Evolutionary conservation across 331 rosid species (phyloP), one percentile per base, ranked within the genome.

Genomic region (Rhamnella rubrinervis): DNA sequence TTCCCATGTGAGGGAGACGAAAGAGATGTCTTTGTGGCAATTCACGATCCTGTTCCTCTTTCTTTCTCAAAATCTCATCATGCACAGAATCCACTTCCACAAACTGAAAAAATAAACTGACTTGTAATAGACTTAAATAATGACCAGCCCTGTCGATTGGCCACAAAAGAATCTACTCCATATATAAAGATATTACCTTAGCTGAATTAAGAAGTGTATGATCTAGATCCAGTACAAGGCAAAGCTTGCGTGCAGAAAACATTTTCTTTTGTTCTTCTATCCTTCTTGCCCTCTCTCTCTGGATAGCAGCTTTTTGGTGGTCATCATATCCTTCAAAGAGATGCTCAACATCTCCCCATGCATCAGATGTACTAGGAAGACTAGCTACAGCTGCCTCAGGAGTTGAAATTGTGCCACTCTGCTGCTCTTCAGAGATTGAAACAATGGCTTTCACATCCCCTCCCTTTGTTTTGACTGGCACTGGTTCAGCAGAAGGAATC

Each of bases 151-250:
- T 25, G 47, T n/a, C 38, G 16, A 55, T 46, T 31, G 47, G 59
- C 63, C 56, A 72, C 41, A 11, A 40, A 52, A 52, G 35, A 66
- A 39, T 15, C 28, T 53, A 39, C 57, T 79, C 71, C 68, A 60
- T 15, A 60, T 65, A 65, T 63, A 20, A 75, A 68, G 67, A 75
- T 46, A 57, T 65, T 84, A 95, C 99, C 99, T 95, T 95, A 6
- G 99, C 99, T 52, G 99, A 95, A 91, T 95, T 95, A 63, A 95
- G 96, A 74, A 95, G 96, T 10, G 99, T 95, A 80, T 95, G 99
- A 81, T 95, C 99, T 62, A 95, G 83, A 84, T 95, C 99, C 87
- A 95, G 81, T 63, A 95, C 99, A 59, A 95, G 99, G 80, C 97
- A 95, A 56, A 95, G 84, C 84, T 95, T 95, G 69, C 70, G 84